Conservation (phyloP, 371 early-diverging fungal genomes). For the Lichtheimia ornata region DNA sequence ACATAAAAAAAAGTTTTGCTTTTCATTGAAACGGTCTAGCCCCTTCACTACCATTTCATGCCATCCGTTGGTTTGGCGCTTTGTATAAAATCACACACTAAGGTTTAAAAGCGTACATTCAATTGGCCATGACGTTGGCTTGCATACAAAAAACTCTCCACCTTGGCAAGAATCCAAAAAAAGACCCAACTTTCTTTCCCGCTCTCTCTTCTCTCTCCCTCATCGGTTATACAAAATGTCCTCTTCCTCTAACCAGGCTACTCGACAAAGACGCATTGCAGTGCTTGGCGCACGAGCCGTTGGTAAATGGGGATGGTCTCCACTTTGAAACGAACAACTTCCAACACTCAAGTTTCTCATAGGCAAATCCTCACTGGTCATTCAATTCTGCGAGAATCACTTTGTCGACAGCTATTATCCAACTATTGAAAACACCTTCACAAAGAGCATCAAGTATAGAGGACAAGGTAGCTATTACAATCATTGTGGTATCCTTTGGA, state of each 20-base stretch:
- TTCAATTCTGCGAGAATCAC: conserved; percentile 92
- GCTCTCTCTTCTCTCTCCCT: conserved; percentile 5
- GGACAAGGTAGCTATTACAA: conserved; percentile 53
- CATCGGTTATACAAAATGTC: conserved; percentile 2
- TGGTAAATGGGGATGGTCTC: conserved; percentile 52
- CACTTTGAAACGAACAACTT: not conserved
- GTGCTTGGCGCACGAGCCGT: conserved; percentile 86
- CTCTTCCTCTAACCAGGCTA: conserved; percentile 21
- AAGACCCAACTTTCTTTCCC: not conserved
- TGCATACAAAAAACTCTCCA: too few relatives aligned
- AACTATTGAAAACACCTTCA: conserved; percentile 92
- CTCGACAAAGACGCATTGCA: conserved; percentile 67
- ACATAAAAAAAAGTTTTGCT: too few relatives aligned
- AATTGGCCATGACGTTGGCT: too few relatives aligned
- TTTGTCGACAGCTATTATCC: conserved; percentile 94
- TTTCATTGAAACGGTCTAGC: too few relatives aligned
- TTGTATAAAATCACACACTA: too few relatives aligned
- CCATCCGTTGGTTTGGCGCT: too few relatives aligned
- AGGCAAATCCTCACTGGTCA: conserved; percentile 90
- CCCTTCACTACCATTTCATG: too few relatives aligned
- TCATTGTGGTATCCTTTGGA: not conserved
- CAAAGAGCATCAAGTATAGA: conserved; percentile 79
- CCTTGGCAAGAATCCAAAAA: too few relatives aligned
- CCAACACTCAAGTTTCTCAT: conserved; percentile 6
- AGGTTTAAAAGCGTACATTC: too few relatives aligned